Percentiles rank a stretch among this genome's conserved stretches.
Evolutionary conservation across 164 flowering plant species (phyloP).

Genomic region (Sextonia rubra): DNA sequence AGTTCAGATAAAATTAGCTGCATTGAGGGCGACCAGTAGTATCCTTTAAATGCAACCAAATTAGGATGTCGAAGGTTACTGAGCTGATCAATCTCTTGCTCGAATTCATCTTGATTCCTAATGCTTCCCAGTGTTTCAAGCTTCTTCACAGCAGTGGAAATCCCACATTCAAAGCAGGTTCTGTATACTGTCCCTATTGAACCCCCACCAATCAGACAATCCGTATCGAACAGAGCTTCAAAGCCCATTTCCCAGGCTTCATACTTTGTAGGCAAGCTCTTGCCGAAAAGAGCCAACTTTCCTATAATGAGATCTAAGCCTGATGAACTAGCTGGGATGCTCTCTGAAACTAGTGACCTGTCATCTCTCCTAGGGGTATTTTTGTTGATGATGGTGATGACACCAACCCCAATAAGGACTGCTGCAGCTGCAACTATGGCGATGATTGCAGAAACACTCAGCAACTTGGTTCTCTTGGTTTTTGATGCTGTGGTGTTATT

Average conservation of each 20-base stretch:
- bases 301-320: constrained; percentile 82
- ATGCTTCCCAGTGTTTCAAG: constrained; percentile 85
- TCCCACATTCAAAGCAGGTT: constrained; percentile 75
- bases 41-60: constrained; percentile 79
- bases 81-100: constrained; percentile 80
- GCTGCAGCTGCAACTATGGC: constrained; percentile 88
- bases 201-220: constrained; percentile 76
- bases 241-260: constrained; percentile 98
- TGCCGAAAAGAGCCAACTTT: constrained; percentile 89
- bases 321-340: constrained; percentile 68
- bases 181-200: constrained; percentile 83
- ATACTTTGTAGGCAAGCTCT: constrained; percentile 80
- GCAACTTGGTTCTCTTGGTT: constrained; percentile 35
- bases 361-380: constrained; percentile 49
- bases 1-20: constrained; percentile 81
- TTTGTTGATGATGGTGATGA: constrained; percentile 59
- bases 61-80: constrained; percentile 65
- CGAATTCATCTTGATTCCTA: constrained; percentile 85
- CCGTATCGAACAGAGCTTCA: constrained; percentile 86
- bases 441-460: constrained; percentile 71
- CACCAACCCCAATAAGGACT: constrained; percentile 72
- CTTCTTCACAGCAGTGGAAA: constrained; percentile 90
- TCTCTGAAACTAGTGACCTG: constrained; percentile 42
- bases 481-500: constrained; percentile 18
- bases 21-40: constrained; percentile 87